Conservation (phyloP, 768 basidiomycete genomes). For the Rickenella mellea region DNA sequence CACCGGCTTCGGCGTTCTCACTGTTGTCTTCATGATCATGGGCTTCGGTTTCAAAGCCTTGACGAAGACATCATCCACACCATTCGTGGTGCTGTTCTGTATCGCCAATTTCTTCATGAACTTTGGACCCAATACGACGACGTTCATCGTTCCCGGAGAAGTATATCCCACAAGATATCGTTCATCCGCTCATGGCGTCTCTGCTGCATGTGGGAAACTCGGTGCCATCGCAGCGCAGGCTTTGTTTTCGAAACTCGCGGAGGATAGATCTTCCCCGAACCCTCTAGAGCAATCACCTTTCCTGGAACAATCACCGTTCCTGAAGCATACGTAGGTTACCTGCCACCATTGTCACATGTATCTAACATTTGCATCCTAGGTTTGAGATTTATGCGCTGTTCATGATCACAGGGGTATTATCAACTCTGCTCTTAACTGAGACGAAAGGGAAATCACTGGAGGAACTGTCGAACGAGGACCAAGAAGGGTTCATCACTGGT, state of each 20-base stretch:
- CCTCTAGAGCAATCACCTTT: no score
- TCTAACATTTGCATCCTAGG: slow-evolving; percentile 9
- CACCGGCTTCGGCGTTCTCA: slow-evolving; percentile 26
- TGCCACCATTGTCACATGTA: slow-evolving; percentile 3
- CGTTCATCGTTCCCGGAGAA: slow-evolving; percentile 35
- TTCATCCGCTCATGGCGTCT: slow-evolving; percentile 33
- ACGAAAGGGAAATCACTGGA: slow-evolving; percentile 27
- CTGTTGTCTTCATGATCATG: slow-evolving; percentile 23
- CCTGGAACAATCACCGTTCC: no score
- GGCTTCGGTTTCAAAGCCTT: slow-evolving; percentile 20
- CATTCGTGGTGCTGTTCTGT: slow-evolving; percentile 27
- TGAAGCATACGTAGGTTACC: slow-evolving; percentile 23
- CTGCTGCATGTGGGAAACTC: slow-evolving; percentile 33
- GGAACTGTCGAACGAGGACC: slow-evolving; percentile 25
- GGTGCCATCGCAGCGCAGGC: slow-evolving; percentile 33
- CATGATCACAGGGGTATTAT: slow-evolving; percentile 33
- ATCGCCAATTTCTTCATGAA: slow-evolving; percentile 34
- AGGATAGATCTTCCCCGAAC: slow-evolving; percentile 23
- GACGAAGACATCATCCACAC: slow-evolving; percentile 14
- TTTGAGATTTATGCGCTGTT: slow-evolving; percentile 37
- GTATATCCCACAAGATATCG: slow-evolving; percentile 37
- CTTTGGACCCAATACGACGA: slow-evolving; percentile 34
- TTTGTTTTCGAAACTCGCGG: slow-evolving; percentile 25
- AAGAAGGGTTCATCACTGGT: slow-evolving; percentile 21
- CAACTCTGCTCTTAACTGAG: slow-evolving; percentile 34